Evolutionary conservation across 352 stramenopile genomes (phyloP), one percentile per base, ranked within the genome.

Genomic region (Thalassiosira livingstoniorum): DNA sequence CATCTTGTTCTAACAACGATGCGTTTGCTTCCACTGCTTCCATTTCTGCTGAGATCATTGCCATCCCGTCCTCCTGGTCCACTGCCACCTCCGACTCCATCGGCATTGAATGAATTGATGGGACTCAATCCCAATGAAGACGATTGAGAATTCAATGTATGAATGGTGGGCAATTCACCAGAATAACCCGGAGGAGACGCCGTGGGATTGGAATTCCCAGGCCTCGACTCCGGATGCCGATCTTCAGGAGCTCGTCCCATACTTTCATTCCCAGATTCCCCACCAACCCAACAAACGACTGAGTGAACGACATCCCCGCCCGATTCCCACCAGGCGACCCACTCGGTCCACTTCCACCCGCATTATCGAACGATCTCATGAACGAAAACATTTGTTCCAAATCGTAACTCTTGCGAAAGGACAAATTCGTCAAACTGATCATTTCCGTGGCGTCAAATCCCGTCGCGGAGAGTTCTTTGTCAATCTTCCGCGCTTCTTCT

Each of bases 381-480:
- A 83, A 83, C 35, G 25, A 60, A 60, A 83, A 83, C 34, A 78
- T 51, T 53, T 85, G 78, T 58, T 80, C 78, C 0, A 85, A 39
- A 51, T 85, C 78, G 29, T 85, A 85, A 37, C 61, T 77, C 42
- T 81, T 81, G 11, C 78, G 71, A 42, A 85, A 85, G 27, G 35
- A 72, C 13, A 85, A 66, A 60, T 74, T 80, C 13, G 51, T 1
- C 21, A 75, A 31, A n/a, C 74, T 67, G 43, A 79, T 55, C 27
- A 51, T 63, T 10, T 83, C 67, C 29, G 55, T 64, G 7, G 78
- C 31, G 11, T 31, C 55, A 5, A 60, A 27, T n/a, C 29, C 53
- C 27, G 45, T 76, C 45, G 54, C 69, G 23, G 55, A 70, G 2
- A 78, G 43, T 54, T 78, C 69, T 29, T 65, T 68, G 23, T 78